These are phyloP conservation scores for Teratosphaeria destructans DNA, from an alignment of 2,329 filamentous ascomycete genomes.

Conservation along the genomic window DNA sequence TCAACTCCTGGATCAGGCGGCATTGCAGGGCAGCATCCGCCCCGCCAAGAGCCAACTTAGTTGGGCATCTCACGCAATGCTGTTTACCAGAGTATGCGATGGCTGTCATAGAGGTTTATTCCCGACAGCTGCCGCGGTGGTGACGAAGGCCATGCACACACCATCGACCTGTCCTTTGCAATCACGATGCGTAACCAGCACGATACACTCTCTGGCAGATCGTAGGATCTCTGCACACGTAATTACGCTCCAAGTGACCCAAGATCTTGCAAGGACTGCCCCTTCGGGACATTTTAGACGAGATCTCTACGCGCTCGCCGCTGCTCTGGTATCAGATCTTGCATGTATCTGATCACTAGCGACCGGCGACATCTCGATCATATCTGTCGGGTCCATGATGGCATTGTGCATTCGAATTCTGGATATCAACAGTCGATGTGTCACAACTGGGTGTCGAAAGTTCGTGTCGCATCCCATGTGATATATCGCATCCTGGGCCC, in stretches of 20 bases:
- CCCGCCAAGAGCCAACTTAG: not conserved
- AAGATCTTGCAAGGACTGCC: not conserved
- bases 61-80: not conserved
- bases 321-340: not conserved
- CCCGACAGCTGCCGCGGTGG: not conserved
- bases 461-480: not conserved
- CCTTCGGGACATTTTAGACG: not conserved
- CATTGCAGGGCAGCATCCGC: not conserved
- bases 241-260: not conserved
- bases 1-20: not conserved
- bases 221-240: not conserved
- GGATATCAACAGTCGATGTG: not conserved
- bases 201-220: not conserved
- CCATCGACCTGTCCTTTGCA: not conserved
- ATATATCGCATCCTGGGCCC: not conserved
- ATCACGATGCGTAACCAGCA: not conserved
- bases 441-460: not conserved
- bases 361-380: not conserved
- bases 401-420: not conserved
- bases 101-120: not conserved
- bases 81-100: not conserved
- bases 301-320: not conserved
- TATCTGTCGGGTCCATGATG: not conserved
- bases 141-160: not conserved
- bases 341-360: not conserved